These are phyloP conservation scores for Avena atlantica DNA, from an alignment of 176 grass and related monocot genomes.

Conservation along the genomic window DNA sequence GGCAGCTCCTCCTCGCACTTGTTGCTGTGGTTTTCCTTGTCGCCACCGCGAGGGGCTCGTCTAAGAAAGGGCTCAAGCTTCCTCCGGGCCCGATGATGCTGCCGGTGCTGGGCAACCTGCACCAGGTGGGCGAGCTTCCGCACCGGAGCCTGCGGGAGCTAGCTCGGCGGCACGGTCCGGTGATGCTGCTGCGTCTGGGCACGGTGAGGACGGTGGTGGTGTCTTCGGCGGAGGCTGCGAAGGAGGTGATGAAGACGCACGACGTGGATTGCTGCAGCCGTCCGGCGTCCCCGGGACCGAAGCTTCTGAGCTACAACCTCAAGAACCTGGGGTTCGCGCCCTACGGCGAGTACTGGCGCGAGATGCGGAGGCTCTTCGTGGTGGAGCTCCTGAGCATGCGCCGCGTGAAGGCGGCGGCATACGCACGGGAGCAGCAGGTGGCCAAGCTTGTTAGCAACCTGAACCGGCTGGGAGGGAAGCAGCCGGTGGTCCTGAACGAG, in stretches of 20 bases:
- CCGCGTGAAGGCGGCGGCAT: neutral
- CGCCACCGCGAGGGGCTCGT: neutral
- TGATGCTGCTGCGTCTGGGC: no score
- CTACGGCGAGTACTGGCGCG: no score
- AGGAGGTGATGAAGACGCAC: conserved; percentile 53
- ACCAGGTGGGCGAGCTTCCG: conserved; percentile 50
- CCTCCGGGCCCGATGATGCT: conserved; percentile 48
- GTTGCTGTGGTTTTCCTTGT: no score
- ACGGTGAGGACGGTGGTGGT: conserved; percentile 42
- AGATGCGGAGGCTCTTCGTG: no score
- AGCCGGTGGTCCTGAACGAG: neutral
- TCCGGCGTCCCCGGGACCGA: no score
- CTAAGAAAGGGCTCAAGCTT: neutral
- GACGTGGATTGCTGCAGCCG: no score
- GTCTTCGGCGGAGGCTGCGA: conserved; percentile 22
- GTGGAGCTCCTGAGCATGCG: no score
- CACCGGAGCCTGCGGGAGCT: conserved; percentile 46
- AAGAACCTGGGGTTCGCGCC: neutral
- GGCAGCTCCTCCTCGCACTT: no score
- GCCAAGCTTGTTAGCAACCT: neutral
- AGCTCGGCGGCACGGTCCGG: no score
- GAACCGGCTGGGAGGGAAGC: neutral
- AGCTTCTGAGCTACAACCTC: conserved; percentile 12
- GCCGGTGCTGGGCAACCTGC: conserved; percentile 54
- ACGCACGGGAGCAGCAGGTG: neutral